phyloP scores from a whole-genome alignment of 176 grass and related monocot genomes.

The Tuctoria greenei region DNA sequence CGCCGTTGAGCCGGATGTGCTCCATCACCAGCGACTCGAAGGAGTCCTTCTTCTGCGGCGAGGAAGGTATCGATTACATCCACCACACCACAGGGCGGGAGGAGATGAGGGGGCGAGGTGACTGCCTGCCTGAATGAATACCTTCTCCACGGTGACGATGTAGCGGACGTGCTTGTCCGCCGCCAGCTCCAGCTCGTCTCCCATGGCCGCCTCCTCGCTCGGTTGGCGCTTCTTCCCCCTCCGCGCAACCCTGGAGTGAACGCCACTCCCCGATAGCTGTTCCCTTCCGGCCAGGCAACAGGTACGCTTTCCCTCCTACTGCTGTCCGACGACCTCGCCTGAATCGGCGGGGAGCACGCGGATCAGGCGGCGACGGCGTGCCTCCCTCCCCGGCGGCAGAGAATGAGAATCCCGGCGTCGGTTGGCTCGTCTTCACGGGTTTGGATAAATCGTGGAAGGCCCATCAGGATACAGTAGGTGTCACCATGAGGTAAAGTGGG shows the following conservation, averaged over 20 bases:
- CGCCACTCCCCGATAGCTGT: background rate
- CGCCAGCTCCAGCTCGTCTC: conserved; percentile 46
- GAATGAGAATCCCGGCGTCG: background rate
- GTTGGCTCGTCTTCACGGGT: background rate
- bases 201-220: conserved; percentile 18
- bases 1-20: conserved; percentile 80
- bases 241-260: background rate
- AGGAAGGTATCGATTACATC: background rate
- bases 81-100: background rate
- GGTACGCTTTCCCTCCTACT: background rate
- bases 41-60: conserved; percentile 70
- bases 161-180: conserved; percentile 71
- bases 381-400: background rate
- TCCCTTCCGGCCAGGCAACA: background rate
- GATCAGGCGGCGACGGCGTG: background rate
- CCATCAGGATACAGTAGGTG: no score
- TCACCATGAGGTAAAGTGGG: background rate
- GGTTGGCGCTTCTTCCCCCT: background rate
- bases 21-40: conserved; percentile 84
- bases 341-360: background rate
- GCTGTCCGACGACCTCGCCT: background rate
- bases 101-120: background rate
- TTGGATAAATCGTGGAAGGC: background rate
- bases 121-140: conserved; percentile 16
- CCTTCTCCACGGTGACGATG: conserved; percentile 89